Evolutionary conservation across 1,284 basidiomycete genomes (phyloP).

Genomic region (Porodaedalea pini): DNA sequence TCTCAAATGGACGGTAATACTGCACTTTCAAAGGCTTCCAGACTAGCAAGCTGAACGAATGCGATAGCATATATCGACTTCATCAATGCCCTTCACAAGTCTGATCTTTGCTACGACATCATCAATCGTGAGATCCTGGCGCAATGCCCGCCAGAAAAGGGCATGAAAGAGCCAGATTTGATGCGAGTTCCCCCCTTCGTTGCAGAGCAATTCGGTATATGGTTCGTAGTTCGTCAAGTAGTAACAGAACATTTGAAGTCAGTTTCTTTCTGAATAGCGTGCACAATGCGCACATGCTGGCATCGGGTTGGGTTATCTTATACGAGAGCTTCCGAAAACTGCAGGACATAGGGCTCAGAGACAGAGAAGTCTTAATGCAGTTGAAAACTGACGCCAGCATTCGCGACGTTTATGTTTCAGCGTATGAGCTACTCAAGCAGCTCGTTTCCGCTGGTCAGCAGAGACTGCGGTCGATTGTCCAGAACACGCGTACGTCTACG

Average conservation of each 20-base stretch:
- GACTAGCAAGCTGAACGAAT: background rate
- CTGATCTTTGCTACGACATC: slow-evolving; percentile 51
- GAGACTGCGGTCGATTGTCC: slow-evolving; percentile 12
- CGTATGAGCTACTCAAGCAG: slow-evolving; percentile 57
- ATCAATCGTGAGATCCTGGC: slow-evolving; percentile 54
- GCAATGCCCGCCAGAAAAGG: slow-evolving; percentile 38
- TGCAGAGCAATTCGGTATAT: slow-evolving; percentile 54
- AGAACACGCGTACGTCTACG: slow-evolving; percentile 15
- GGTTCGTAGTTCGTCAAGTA: slow-evolving; percentile 36
- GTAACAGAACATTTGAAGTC: background rate
- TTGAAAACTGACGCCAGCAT: slow-evolving; percentile 48
- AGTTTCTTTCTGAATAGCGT: slow-evolving; percentile 41
- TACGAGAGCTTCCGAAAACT: slow-evolving; percentile 51
- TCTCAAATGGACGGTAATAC: slow-evolving; percentile 63
- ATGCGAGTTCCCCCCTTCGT: slow-evolving; percentile 45
- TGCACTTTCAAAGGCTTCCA: background rate
- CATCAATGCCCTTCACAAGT: slow-evolving; percentile 59
- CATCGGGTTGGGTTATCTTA: slow-evolving; percentile 70
- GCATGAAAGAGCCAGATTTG: slow-evolving; percentile 31
- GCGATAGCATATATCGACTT: slow-evolving; percentile 59
- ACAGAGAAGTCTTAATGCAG: slow-evolving; percentile 47
- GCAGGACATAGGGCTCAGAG: slow-evolving; percentile 47
- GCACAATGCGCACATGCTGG: slow-evolving; percentile 74
- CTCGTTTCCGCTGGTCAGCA: slow-evolving; percentile 57
- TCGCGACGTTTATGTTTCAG: slow-evolving; percentile 54